Base-by-base conservation (phyloP, 257 asterid species). In the Leonotis leonurus region DNA sequence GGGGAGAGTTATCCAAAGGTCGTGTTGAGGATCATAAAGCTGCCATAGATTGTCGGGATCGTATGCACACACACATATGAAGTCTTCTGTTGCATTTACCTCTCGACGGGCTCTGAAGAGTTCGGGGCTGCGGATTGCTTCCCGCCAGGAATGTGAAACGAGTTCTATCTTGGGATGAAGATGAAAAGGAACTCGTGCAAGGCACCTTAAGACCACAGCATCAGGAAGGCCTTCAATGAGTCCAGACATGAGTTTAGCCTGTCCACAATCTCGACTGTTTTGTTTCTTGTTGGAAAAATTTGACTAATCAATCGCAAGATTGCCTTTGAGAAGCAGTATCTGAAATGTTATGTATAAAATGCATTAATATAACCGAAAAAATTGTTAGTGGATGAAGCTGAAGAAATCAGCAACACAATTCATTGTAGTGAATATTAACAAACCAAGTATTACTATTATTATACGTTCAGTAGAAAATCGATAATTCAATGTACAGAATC, bases 201-300 rank as follows among this genome's bases (percentile, higher is more conserved):
- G 94, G 71, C 99, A 93, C 75, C 95, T 84, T 44, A 93, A 70
- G 50, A 85, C 88, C 49, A 93, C 96, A 43, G 97, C 96, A 67
- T 93, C 97, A 0, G 99, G 99, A 43, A 93, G 97, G 56, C 99
- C 99, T 78, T 93, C 99, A 30, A 93, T 93, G 53, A 93, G 97
- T 75, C 74, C 95, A 69, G 99, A 82, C 97, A 89, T 89, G 14
- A 29, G 73, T 50, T n/a, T n/a, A 50, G 73, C 63, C 67, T 63
- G 17, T 78, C 70, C 70, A 54, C 59, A 70, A 65, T 51, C 32
- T 67, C 62, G 9, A 22, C n/a, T n/a, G n/a, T n/a, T n/a, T 32
- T 57, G 30, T 39, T 71, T 60, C 27, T 65, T 48, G 39, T 35
- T 40, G 35, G n/a, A 11, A 65, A 8, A 13, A 56, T 24, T 17